A percentile compares a stretch with the other conserved stretches of the same genome.
Evolutionary conservation across 371 early-diverging fungal species (phyloP).

Genomic region (Mucor saturninus): DNA sequence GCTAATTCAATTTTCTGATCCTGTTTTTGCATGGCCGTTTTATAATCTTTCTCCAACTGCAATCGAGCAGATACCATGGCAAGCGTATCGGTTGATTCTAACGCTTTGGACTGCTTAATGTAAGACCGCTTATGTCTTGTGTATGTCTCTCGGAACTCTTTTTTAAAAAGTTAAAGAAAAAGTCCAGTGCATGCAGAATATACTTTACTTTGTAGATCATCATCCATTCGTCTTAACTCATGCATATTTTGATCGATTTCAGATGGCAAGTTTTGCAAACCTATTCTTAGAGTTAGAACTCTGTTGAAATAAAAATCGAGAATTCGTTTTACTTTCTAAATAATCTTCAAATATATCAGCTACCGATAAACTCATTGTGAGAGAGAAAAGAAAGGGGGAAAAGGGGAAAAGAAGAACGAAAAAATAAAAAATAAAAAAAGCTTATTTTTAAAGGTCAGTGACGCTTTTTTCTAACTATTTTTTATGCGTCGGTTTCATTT

Average conservation of each 20-base stretch:
- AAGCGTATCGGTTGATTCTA: slow-evolving; percentile 5
- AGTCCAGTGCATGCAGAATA: background rate
- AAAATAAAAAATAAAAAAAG: no score
- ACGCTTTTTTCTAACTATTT: no score
- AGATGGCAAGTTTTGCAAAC: slow-evolving; percentile 41
- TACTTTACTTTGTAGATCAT: slow-evolving; percentile 37
- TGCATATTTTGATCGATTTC: slow-evolving; percentile 49
- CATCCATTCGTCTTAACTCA: slow-evolving; percentile 43
- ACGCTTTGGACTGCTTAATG: slow-evolving; percentile 18
- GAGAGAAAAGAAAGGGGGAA: background rate
- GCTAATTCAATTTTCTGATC: slow-evolving; percentile 44
- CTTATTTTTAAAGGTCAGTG: no score
- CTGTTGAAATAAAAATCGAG: background rate
- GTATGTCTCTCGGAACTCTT: slow-evolving; percentile 30
- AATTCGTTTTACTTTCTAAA: slow-evolving; percentile 32
- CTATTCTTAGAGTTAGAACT: slow-evolving; percentile 11
- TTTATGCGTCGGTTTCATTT: no score
- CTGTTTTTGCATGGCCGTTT: slow-evolving; percentile 40
- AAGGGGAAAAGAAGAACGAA: background rate
- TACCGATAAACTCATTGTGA: slow-evolving; percentile 35
- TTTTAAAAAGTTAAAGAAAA: background rate
- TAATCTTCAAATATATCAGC: slow-evolving; percentile 44
- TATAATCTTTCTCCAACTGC: slow-evolving; percentile 37
- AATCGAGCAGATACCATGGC: slow-evolving; percentile 13
- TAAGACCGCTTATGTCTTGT: slow-evolving; percentile 28